A percentile compares a stretch with the other conserved stretches of the same genome.
Evolutionary conservation across 208 protist species (phyloP).

Genomic region (Crithidia brevicula): DNA sequence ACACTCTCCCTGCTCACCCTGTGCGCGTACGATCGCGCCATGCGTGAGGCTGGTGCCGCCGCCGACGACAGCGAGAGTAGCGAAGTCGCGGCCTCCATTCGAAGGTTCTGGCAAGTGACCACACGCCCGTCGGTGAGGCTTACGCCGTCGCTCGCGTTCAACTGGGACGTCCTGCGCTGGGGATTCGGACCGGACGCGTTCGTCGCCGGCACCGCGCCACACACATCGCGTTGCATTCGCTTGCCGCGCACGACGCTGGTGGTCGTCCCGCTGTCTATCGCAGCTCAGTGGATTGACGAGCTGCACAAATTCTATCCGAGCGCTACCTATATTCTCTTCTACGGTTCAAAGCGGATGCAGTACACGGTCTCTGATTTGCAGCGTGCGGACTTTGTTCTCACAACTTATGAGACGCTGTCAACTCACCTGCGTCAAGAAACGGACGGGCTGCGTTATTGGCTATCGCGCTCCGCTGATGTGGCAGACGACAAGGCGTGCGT

Average conservation of each 20-base stretch:
- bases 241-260: conserved; percentile 57
- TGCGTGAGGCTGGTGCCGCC: conserved; percentile 4
- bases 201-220: conserved; percentile 4
- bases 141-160: background rate
- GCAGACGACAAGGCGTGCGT: conserved; percentile 20
- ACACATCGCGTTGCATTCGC: background rate
- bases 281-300: conserved; percentile 58
- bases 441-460: conserved; percentile 17
- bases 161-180: conserved; percentile 22
- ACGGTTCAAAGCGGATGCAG: conserved; percentile 40
- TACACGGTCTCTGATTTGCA: conserved; percentile 48
- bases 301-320: conserved; percentile 49
- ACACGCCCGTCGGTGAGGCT: background rate
- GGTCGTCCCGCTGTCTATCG: conserved; percentile 61
- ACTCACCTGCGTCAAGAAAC: conserved; percentile 52
- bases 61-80: background rate
- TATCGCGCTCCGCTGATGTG: conserved; percentile 7
- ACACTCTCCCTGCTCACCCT: conserved; percentile 62
- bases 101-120: conserved; percentile 12
- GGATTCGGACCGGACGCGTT: conserved; percentile 8
- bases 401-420: conserved; percentile 70
- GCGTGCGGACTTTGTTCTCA: conserved; percentile 61
- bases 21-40: conserved; percentile 33
- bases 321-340: conserved; percentile 56
- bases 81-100: background rate